Percentiles rank a stretch among this genome's conserved stretches.
Conservation (phyloP, 2,329 filamentous ascomycete species). For the Fusarium marasasianum region DNA sequence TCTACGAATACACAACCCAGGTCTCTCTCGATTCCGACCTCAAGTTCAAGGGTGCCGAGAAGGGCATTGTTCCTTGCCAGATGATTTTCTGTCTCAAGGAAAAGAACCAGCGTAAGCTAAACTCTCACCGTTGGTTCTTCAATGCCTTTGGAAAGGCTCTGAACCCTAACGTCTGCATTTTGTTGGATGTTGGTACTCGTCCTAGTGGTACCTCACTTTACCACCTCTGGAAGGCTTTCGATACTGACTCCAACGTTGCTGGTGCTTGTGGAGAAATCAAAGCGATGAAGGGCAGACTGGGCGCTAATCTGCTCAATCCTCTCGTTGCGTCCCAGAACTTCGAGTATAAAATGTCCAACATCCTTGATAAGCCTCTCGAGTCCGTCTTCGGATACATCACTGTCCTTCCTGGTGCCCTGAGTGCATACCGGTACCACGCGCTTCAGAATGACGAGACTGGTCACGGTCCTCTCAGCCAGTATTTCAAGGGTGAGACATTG, state of each 20-base stretch:
- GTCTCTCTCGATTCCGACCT: conserved; percentile 94
- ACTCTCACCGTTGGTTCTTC: conserved; percentile 99
- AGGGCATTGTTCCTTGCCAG: conserved; percentile 97
- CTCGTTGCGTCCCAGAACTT: conserved; percentile 98
- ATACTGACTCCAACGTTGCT: conserved; percentile 96
- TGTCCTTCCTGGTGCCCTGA: conserved; percentile 92
- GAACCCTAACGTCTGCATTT: conserved; percentile 95
- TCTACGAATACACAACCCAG: conserved; percentile 99
- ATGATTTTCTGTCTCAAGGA: conserved; percentile 99
- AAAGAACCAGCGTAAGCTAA: conserved; percentile 96
- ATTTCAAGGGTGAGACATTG: conserved; percentile 98
- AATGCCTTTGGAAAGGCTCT: conserved; percentile 94
- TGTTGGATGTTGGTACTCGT: conserved; percentile 95
- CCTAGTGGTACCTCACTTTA: conserved; percentile 92
- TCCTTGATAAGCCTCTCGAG: conserved; percentile 95
- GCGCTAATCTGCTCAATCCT: conserved; percentile 87
- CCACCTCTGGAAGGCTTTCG: conserved; percentile 98
- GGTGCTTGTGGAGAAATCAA: conserved; percentile 98
- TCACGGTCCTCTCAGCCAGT: conserved; percentile 94
- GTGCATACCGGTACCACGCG: conserved; percentile 94
- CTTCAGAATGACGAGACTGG: conserved; percentile 97
- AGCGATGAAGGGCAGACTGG: conserved; percentile 90
- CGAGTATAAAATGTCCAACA: conserved; percentile 99
- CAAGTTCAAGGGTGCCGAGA: conserved; percentile 99
- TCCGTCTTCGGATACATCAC: conserved; percentile 99